Base-by-base conservation (phyloP, 2,329 filamentous ascomycete genomes). In the Neonectria sp. region DNA sequence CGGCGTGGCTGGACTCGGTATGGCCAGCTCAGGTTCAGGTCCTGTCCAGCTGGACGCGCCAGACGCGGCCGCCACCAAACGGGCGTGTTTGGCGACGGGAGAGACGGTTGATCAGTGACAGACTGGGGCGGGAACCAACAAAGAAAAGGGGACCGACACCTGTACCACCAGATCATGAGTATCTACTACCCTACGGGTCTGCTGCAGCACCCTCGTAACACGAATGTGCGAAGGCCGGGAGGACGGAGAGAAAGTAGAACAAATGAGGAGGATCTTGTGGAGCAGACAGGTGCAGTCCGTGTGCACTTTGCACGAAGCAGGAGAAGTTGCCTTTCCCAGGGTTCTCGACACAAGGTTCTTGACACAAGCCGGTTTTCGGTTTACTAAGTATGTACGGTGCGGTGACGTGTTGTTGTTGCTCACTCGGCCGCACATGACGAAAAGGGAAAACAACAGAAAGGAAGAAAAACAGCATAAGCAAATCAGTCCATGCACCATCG, bases 1-100 rank as follows among this genome's bases (percentile, higher is more conserved):
- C 35, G 65, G 61, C 58, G 52, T 68, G 64, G 60, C 63, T 65
- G 60, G 56, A 49, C 57, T 60, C 33, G 27, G 24, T 29, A 27
- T 24, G 31, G 33, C 55, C 51, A 55, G 43, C 53, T 45, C 48
- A 25, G 31, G 65, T 53, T 40, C 43, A 56, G 31, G 43, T 51
- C 33, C 40, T 57, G 25, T 21, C 60, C 63, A 63, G 58, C 57
- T 64, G 52, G 63, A 68, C 48, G 46, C 62, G 66, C 63, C 62
- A 60, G 62, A 52, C 52, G 65, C 68, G 61, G 51, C 62, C 51
- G 65, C 46, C 35, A 66, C 48, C 33, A 13, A 25, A 55, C 63
- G 49, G 63, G 33, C 64, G 48, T 57, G 49, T 33, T 60, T 40
- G 35, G 29, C 21, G 21, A 21, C 21, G 25, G 25, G 37, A 33